Base-by-base conservation (phyloP, 1,139 yeast species). In the Pichia sp. region DNA sequence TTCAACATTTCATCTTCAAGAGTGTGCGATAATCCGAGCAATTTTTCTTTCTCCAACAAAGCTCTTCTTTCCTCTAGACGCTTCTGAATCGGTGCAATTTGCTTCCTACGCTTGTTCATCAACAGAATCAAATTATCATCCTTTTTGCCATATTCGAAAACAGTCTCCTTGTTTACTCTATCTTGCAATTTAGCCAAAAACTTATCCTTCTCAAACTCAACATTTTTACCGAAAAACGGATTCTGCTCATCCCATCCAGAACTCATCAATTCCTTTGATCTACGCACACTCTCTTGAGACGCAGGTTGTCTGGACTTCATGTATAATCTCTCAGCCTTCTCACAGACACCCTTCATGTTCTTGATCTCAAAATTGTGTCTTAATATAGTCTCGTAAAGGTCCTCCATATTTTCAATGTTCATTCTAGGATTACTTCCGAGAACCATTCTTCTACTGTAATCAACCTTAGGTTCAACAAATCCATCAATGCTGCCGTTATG, bases 211-310 rank as follows among this genome's bases (percentile, higher is more conserved):
- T 82, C 94, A 42, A 64, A 68, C 53, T 87, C 96, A 38, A 69
- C 53, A 53, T 79, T 78, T 32, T 73, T 71, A 18, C 93, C 93
- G 59, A 85, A 85, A 38, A 82, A 56, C 27, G 86, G 59, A 59
- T 86, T 88, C 50, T 83, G 91, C 22, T 74, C 87, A 56, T 88
- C 95, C 97, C 97, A 93, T 4, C 83, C 87, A 9, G 77, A 67
- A n/a, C 69, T 70, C 45, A 82, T 60, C 33, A 91, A 66, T 52
- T 86, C 95, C 56, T 84, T 88, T 20, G 94, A 72, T 53, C 97
- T 70, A 52, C 83, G 84, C 27, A 85, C 72, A 8, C 94, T 80
- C 54, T 87, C 96, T 21, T 66, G 67, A 2, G 96, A 84, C 1
- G 98, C 96, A 0, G 93, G 69, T 34, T 82, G 79, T 55, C 96